Conservation (phyloP, 2,329 filamentous ascomycete genomes). For the Colletotrichum sp. region DNA sequence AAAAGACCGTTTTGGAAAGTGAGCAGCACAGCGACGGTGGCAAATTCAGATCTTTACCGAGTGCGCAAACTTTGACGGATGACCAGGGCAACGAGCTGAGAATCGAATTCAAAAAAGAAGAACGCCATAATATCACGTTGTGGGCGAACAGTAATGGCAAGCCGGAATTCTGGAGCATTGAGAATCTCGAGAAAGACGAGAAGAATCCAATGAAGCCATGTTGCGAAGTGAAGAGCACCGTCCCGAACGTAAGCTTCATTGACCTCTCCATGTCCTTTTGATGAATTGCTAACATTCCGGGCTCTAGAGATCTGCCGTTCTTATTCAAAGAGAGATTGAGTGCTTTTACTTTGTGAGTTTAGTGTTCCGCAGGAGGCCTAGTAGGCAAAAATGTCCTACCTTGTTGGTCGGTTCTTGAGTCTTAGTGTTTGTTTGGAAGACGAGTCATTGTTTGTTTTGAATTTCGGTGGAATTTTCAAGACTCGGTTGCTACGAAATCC, state of each 20-base stretch:
- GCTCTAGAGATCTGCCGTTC: neutral
- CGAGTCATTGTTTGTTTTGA: neutral
- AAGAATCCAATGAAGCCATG: neutral
- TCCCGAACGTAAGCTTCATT: neutral
- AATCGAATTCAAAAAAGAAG: fast-evolving
- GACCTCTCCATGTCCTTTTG: neutral
- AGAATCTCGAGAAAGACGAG: neutral
- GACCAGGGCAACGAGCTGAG: neutral
- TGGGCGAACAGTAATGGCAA: neutral
- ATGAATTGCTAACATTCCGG: neutral
- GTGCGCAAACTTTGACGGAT: neutral
- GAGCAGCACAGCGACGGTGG: neutral
- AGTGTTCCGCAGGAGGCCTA: neutral
- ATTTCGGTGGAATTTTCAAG: neutral
- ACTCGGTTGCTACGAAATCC: neutral
- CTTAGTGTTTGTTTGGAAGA: neutral
- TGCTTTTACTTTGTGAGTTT: neutral
- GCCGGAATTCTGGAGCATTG: neutral
- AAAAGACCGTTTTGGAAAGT: neutral
- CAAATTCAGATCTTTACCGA: neutral
- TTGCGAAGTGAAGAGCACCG: neutral
- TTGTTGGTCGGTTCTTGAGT: neutral
- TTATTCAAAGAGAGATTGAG: neutral
- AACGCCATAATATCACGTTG: neutral
- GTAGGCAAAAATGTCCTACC: neutral